Base-by-base conservation (phyloP, 768 basidiomycete genomes). In the Termitomyces sp. region DNA sequence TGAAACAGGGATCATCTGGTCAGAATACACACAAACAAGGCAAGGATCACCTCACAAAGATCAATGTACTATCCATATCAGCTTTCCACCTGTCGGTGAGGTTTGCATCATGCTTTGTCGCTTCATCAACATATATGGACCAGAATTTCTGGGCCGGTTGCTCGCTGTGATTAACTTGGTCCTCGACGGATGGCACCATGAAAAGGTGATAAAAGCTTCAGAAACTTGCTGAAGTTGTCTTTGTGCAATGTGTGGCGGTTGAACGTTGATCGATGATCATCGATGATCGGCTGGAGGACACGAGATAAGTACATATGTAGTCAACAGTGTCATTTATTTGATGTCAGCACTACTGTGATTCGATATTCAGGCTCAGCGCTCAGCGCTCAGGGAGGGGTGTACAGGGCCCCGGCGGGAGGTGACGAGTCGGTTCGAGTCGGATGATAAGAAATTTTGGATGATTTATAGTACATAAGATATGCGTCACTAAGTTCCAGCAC, bases 31-130 rank as follows among this genome's bases (percentile, higher is more conserved):
- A 28, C 22, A 12, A 39, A 46, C 40, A 16, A n/a, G 1, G 42
- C 22, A 28, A 22, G 22, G 36, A 54, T 53, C 44, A 48, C 33
- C 71, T 59, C 49, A 76, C 74, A 57, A 76, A 77, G 28, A 75
- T 70, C 12, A 68, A 46, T 18, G 62, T 60, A 4, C 56, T 58
- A 61, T 67, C 64, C 55, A 68, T 60, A 32, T 68, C 62, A n/a
- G 61, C 54, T n/a, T 60, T 63, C 63, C 63, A 66, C 9, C 58
- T 58, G 12, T 57, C 54, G 7, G 50, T 59, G 12, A 51, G 58
- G 12, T 59, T 59, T 8, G 58, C 11, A 33, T 59, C 50, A 28
- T 59, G 50, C 4, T 51, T 51, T 35, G 49, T 52, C 6, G 58
- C 50, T 59, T 59, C 58, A 11, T 51, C 49, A 15, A 59, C 58